Evolutionary conservation across 371 early-diverging fungal species (phyloP), one percentile per base, ranked within the genome.

Genomic region (Coemansia sp.): DNA sequence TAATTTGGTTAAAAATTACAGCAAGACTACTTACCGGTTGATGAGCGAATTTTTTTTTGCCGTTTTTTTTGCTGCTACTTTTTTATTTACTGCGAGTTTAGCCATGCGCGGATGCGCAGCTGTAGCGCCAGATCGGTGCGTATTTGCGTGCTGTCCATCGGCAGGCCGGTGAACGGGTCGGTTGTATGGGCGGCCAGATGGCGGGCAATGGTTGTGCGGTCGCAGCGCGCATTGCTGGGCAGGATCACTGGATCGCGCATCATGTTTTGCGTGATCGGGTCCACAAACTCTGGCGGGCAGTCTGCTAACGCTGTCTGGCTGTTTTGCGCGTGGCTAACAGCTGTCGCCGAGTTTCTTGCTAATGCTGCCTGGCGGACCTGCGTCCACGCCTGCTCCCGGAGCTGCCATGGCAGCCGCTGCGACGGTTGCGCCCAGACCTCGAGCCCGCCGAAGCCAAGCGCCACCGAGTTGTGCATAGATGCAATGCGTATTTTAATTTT

Each of bases 401-500:
- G 57, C 16, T 41, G 31, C 7, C n/a, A 14, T 3, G 67, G 67
- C 32, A 71, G 31, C 0, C 67, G 42, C 40, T 66, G 72, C 16
- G 72, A 71, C 31, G 72, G 72, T 59, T 71, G 72, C 2, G 56
- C 72, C 63, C 63, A 67, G n/a, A 71, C 59, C 47, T 63, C 63
- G 2, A 71, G 35, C 0, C 56, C 59, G 20, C 67, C 63, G 2
- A 67, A 48, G 11, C 67, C 72, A 2, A 58, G 51, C 0, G 62
- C 54, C 0, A 57, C 59, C 10, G 57, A 42, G 10, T 59, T 36
- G 30, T 71, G 68, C 72, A 71, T 67, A 1, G 63, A 14, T 1
- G 40, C 10, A 20, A 71, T 56, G 11, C 59, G 35, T 2, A 71
- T 3, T 9, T 56, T 71, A n/a, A 71, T 40, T 7, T 31, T 13